A percentile compares a stretch with the other conserved stretches of the same genome.
Evolutionary conservation across 495 filamentous ascomycete species (phyloP).

Genomic region (Glarea lozoyensis): DNA sequence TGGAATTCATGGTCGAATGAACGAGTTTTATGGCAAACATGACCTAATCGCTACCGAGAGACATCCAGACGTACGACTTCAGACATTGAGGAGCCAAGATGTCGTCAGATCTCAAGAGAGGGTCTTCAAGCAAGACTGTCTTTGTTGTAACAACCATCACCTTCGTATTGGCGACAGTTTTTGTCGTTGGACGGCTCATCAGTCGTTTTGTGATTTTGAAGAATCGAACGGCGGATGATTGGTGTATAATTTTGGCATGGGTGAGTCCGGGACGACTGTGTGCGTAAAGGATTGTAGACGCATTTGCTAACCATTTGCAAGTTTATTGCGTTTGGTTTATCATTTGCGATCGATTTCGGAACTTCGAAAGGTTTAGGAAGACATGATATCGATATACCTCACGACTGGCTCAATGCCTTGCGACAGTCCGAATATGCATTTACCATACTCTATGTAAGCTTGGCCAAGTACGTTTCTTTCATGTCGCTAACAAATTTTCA

Average conservation of each 20-base stretch:
- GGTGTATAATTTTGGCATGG: slow-evolving; percentile 79
- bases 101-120: no score
- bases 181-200: slow-evolving; percentile 63
- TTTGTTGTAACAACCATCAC: slow-evolving; percentile 67
- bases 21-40: no score
- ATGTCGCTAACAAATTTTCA: no score
- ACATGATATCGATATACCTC: slow-evolving; percentile 60
- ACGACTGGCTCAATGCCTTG: slow-evolving; percentile 5
- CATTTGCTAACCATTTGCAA: slow-evolving; percentile 20
- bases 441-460: slow-evolving; percentile 22
- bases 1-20: no score
- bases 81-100: no score
- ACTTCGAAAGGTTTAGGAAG: slow-evolving; percentile 63
- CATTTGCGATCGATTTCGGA: slow-evolving; percentile 67
- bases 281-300: no score
- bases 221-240: slow-evolving; percentile 65
- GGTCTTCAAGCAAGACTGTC: slow-evolving; percentile 55
- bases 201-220: slow-evolving; percentile 67
- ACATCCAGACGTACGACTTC: no score
- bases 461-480: no score
- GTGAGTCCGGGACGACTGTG: slow-evolving; percentile 28
- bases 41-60: no score
- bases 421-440: slow-evolving; percentile 20
- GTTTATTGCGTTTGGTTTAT: slow-evolving; percentile 66
- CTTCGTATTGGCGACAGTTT: slow-evolving; percentile 55